These are phyloP conservation scores for Talaromyces thailandensis DNA, from an alignment of 495 filamentous ascomycete genomes.

Conservation along the genomic window DNA sequence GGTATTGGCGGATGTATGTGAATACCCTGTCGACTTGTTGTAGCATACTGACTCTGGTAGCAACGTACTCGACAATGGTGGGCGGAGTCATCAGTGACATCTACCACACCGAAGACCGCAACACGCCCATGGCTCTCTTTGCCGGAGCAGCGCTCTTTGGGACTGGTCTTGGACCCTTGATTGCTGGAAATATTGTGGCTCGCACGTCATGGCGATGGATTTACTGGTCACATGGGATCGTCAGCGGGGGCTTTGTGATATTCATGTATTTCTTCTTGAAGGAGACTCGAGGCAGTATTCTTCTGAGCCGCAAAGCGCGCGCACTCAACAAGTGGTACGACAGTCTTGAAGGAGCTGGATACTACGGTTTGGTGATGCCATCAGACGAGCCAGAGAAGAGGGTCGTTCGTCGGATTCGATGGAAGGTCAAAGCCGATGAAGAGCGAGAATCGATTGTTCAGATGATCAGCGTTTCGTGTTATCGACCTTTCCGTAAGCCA, in stretches of 20 bases:
- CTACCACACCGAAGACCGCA: constrained; percentile 68
- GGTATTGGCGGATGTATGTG: constrained; percentile 57
- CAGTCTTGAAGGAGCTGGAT: constrained; percentile 55
- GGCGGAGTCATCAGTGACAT: constrained; percentile 88
- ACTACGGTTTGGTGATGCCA: constrained; percentile 49
- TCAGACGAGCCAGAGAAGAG: constrained; percentile 20
- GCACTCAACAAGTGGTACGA: constrained; percentile 76
- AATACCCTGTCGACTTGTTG: neutral
- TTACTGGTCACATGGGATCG: constrained; percentile 78
- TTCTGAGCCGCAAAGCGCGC: constrained; percentile 68
- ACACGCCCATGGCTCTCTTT: constrained; percentile 87
- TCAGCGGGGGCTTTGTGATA: constrained; percentile 53
- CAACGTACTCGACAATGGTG: constrained; percentile 86
- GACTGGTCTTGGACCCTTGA: constrained; percentile 71
- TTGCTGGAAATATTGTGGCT: constrained; percentile 61
- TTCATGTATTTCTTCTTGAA: constrained; percentile 59
- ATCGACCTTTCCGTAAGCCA: constrained; percentile 61
- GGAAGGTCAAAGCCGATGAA: constrained; percentile 80
- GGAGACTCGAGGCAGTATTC: constrained; percentile 76
- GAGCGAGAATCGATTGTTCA: constrained; percentile 57
- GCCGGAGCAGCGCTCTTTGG: constrained; percentile 67
- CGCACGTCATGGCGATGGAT: constrained; percentile 75
- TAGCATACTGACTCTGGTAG: constrained; percentile 5
- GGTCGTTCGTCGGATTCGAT: constrained; percentile 55
- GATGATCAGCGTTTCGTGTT: constrained; percentile 67